Evolutionary conservation across 805 yeast species (phyloP), one percentile per base, ranked within the genome.

Genomic region (Brettanomyces sp.): DNA sequence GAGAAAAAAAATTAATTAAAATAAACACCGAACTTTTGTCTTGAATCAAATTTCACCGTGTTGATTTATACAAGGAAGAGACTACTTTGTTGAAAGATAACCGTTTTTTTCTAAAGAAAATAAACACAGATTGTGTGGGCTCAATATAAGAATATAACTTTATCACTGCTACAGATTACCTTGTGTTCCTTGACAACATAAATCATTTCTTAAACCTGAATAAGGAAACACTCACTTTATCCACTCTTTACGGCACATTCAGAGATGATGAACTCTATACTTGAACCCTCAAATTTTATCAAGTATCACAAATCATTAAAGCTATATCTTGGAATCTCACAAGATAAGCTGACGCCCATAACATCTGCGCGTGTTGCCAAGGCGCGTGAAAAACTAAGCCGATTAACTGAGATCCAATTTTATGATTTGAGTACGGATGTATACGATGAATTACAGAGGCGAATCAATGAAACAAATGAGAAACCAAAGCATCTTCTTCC

Each of bases 371-470:
- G 93, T 48, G 90, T 90, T 4, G 79, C 77, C 36, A 80, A 86
- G 59, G 96, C 96, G 3, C 73, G 96, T 53, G 88, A 85, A 52
- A 89, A 91, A 64, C 73, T 91, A 42, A 72, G 84, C 50, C 88
- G 86, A 58, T 73, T 95, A 45, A 82, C 95, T 2, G 69, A 74
- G 30, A 78, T 82, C 6, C 99, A 95, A 64, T 89, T 93, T 59
- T 73, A 76, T 49, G 99, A 93, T 62, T 76, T 93, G 48, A 79
- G 95, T 53, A 89, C 96, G 3, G 99, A 93, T 62, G 97, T 93
- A 11, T 85, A 80, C 60, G 99, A 93, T 64, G 99, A 93, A 64
- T 69, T 93, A 49, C 79, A 79, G 56, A 77, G 99, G 58, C 74
- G 99, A 51, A 74, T 76, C 36, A 49, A 48, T n/a, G 82, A 80